Conservation (phyloP, 139 green algal genomes). For the Nannochloris sp. region DNA sequence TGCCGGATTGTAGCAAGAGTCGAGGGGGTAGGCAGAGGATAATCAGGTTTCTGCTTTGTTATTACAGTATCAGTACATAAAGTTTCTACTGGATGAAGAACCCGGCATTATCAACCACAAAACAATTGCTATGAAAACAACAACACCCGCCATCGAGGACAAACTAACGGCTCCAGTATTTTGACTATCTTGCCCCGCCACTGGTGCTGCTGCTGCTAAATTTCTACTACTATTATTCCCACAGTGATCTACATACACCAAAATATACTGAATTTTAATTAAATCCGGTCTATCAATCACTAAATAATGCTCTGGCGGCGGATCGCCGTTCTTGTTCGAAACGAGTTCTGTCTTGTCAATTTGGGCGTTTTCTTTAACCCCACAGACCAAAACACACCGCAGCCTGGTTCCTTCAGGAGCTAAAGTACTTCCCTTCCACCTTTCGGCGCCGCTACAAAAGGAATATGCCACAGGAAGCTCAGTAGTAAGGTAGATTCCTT, state of each 20-base stretch:
- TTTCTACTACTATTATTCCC: neutral
- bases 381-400: constrained; percentile 16
- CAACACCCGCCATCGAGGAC: too few species aligned
- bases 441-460: neutral
- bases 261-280: neutral
- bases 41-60: too few species aligned
- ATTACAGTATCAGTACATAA: too few species aligned
- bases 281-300: neutral
- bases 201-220: neutral
- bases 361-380: neutral
- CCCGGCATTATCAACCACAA: too few species aligned
- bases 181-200: too few species aligned
- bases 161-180: too few species aligned
- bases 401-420: constrained; percentile 5
- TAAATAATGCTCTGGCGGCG: neutral
- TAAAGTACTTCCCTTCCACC: constrained; percentile 6
- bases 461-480: constrained; percentile 15
- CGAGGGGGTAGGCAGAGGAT: too few species aligned
- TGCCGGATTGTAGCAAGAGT: too few species aligned
- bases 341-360: neutral
- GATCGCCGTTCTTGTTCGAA: too few species aligned
- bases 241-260: neutral
- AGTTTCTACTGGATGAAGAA: too few species aligned
- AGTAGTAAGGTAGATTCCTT: constrained; percentile 15
- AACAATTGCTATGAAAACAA: too few species aligned